Base-by-base conservation (phyloP, 352 stramenopile genomes). In the Globisporangium radiosum region DNA sequence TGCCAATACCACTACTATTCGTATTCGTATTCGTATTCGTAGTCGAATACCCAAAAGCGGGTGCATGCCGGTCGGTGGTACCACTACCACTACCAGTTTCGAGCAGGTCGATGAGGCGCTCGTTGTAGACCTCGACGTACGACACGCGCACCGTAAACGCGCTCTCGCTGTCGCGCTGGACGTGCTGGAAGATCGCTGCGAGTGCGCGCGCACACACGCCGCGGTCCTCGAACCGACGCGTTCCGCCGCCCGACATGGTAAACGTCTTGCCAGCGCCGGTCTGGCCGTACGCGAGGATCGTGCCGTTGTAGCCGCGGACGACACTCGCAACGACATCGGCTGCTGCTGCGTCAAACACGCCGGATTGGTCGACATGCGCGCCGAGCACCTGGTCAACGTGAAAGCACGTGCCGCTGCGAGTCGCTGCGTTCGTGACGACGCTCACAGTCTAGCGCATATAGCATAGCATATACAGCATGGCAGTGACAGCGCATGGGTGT, bases 61-160 rank as follows among this genome's bases (percentile, higher is more conserved):
- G 25, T 25, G 25, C 25, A 25, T 25, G 25, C 25, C 25, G 25
- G 25, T 25, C 25, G 25, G 25, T 25, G 25, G 25, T 25, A 25
- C 25, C 25, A 25, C 25, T 25, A 2, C 25, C 25, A 25, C 45
- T 11, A n/a, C 33, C 50, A 38, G 56, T 40, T 66, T 66, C 76
- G n/a, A 97, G 70, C 62, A 97, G 62, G 68, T 97, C 89, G 57
- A 80, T 91, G 11, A 95, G 59, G 38, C 82, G 78, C 56, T 97
- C 88, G 64, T 97, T 97, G 77, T 95, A 95, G 7, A 96, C 86
- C 62, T 96, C 85, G n/a, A 96, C 69, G 64, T 90, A 95, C 19
- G 75, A 90, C 43, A 87, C 78, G 38, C 71, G 85, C 39, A 94
- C 68, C 1, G 60, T 64, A 42, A 78, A 88, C 17, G 70, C 63